These are phyloP conservation scores for Sphagnum tenellum DNA, from an alignment of 225 moss, liverwort and hornwort genomes.

Conservation along the genomic window DNA sequence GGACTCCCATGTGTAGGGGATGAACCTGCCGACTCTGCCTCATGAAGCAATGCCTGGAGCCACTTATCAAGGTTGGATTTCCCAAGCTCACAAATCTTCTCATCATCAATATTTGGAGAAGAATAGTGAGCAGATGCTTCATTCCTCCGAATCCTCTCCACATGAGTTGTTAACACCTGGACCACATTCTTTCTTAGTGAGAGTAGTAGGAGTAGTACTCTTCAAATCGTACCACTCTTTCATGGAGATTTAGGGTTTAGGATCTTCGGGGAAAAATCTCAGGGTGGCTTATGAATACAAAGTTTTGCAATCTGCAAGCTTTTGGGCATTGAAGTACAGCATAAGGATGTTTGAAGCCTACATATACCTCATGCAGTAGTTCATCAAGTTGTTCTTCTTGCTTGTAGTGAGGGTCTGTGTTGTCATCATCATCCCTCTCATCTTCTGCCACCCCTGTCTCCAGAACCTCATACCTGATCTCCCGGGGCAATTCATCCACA, in stretches of 20 bases:
- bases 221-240: background rate
- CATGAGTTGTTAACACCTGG: conserved; percentile 42
- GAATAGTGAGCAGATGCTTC: conserved; percentile 25
- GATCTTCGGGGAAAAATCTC: too few species aligned
- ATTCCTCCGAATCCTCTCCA: conserved; percentile 33
- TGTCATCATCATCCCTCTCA: too few species aligned
- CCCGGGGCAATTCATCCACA: conserved; percentile 1
- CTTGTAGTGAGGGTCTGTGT: too few species aligned
- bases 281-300: too few species aligned
- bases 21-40: conserved; percentile 19
- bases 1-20: conserved; percentile 21
- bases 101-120: conserved; percentile 27
- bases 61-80: conserved; percentile 57
- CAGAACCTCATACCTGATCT: background rate
- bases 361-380: background rate
- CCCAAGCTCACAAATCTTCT: conserved; percentile 42
- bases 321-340: background rate
- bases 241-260: background rate
- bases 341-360: too few species aligned
- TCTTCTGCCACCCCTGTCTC: too few species aligned
- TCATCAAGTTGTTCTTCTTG: conserved; percentile 1
- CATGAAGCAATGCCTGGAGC: conserved; percentile 32
- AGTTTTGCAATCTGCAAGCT: too few species aligned
- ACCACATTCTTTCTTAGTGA: background rate
- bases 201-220: too few species aligned